These are phyloP conservation scores for Ogataea polymorpha DNA, from an alignment of 805 yeast genomes.

Conservation along the genomic window DNA sequence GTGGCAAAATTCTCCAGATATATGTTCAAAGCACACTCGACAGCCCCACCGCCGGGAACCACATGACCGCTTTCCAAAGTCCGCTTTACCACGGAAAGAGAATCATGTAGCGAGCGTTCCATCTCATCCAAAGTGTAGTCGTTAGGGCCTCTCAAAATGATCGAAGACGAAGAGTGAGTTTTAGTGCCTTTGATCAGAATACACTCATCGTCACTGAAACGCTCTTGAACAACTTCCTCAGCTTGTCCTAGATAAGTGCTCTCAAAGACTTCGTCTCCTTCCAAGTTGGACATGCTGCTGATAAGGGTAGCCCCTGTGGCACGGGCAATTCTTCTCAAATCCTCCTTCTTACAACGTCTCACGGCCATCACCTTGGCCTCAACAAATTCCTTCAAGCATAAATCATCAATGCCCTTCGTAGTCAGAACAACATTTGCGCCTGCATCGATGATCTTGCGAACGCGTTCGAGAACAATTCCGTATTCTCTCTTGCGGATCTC, in stretches of 20 bases:
- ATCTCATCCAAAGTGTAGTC: conserved; percentile 95
- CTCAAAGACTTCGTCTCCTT: conserved; percentile 93
- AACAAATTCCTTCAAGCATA: conserved; percentile 85
- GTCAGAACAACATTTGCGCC: conserved; percentile 94
- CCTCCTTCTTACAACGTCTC: conserved; percentile 96
- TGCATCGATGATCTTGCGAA: conserved; percentile 72
- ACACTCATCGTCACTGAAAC: conserved; percentile 95
- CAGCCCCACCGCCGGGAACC: conserved; percentile 99
- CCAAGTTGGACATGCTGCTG: conserved; percentile 84
- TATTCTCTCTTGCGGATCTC: conserved; percentile 85
- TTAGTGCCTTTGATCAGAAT: conserved; percentile 86
- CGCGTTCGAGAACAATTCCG: conserved; percentile 80
- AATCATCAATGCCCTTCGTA: conserved; percentile 92
- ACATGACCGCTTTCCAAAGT: conserved; percentile 91
- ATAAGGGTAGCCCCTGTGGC: conserved; percentile 96
- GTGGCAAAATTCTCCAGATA: conserved; percentile 97
- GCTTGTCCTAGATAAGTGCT: conserved; percentile 82
- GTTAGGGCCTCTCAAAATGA: conserved; percentile 92
- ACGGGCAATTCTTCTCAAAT: conserved; percentile 91
- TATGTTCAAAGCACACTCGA: conserved; percentile 91
- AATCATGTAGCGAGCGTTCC: conserved; percentile 96
- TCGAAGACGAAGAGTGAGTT: conserved; percentile 87
- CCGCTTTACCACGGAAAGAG: conserved; percentile 90
- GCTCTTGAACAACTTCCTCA: conserved; percentile 84
- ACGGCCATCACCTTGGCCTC: conserved; percentile 94